Evolutionary conservation across 306 rosid species (phyloP), one percentile per base, ranked within the genome.

Genomic region (Hylodesmum podocarpum): DNA sequence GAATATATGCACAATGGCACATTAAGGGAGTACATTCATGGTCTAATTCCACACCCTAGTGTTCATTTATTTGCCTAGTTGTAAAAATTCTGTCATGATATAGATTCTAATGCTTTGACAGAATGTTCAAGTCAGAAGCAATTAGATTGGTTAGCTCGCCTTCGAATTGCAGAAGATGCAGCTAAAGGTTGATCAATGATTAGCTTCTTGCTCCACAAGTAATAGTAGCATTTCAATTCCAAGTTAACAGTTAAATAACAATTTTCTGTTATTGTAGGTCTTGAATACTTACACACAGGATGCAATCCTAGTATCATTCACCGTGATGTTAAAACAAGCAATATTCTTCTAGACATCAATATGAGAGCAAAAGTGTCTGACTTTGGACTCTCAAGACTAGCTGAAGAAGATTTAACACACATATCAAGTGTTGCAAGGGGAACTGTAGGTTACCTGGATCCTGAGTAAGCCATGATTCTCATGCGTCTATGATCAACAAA

Each of bases 1-100:
- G 97, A 95, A 83, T 95, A 87, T 31, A 95, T 95, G 97, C 99
- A 95, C 85, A 95, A 95, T 70, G 99, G 97, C 78, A 95, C 97
- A 13, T 81, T 95, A 79, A 76, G 97, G 72, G 97, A 95, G 86
- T 95, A 91, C 83, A 83, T 95, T 73, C 85, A 91, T 37, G 94
- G 99, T 95, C 66, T 54, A 62, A 72, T 64, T 81, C 72, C 68
- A 40, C 59, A 24, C 81, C 79, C 73, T 33, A 34, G 55, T 73
- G 44, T 73, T 67, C 74, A 50, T 77, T 43, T 47, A 36, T 73
- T 47, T 36, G 70, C 40, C 54, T 50, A 1, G 31, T 39, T 19
- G 27, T 67, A 25, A 82, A 63, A 55, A 29, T 3, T 49, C 11
- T 70, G 58, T 31, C 55, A 66, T 66, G 73, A 71, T 41, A 46